phyloP scores from a whole-genome alignment of 495 filamentous ascomycete species.

The Penicillium subrubescens region DNA sequence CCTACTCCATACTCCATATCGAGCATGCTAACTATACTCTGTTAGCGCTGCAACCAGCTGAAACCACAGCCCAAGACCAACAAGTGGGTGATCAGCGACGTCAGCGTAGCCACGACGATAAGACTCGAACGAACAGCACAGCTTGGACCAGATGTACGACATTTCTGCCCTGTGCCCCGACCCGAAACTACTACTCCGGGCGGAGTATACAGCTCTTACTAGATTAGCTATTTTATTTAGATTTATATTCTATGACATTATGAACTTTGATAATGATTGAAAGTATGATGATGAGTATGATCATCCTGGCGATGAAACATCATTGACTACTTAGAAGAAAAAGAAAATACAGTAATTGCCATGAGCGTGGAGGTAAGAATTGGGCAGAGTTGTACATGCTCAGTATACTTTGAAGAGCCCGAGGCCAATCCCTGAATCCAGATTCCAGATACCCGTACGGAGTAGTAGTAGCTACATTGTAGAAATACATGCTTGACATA shows the following conservation, averaged over 20 bases:
- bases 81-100: background rate
- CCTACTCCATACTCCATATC: background rate
- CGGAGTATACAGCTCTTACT: background rate
- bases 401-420: background rate
- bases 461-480: background rate
- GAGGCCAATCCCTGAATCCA: background rate
- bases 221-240: background rate
- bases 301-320: background rate
- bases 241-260: background rate
- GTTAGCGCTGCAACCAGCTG: background rate
- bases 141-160: constrained; percentile 15
- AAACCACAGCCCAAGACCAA: background rate
- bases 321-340: background rate
- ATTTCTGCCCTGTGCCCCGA: constrained; percentile 17
- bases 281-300: background rate
- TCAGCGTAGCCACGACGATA: constrained; percentile 2
- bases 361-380: background rate
- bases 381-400: background rate
- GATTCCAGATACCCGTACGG: background rate
- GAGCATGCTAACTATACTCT: background rate
- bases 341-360: background rate
- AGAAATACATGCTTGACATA: background rate
- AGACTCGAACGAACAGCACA: background rate
- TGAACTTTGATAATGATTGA: background rate
- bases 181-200: constrained; percentile 2